phyloP scores from a whole-genome alignment of 371 early-diverging fungal species.

The Haplosporangium sp. region DNA sequence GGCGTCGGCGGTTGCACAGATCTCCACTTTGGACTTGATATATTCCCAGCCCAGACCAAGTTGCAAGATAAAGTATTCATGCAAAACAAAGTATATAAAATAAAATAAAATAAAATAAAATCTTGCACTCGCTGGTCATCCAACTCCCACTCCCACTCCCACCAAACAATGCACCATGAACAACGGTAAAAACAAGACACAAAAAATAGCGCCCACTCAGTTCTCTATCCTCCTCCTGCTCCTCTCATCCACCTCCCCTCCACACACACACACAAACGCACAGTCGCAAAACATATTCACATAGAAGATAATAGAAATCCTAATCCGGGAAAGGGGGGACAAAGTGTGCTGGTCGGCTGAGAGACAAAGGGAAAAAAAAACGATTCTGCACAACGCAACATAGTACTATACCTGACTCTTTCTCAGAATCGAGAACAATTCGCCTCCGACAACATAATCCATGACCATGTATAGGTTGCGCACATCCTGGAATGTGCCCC shows the following conservation, averaged over 20 bases:
- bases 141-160: no score
- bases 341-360: conserved; percentile 14
- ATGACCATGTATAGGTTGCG: conserved; percentile 89
- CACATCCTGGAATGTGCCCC: conserved; percentile 91
- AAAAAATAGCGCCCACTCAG: neutral
- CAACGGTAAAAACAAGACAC: neutral
- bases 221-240: neutral
- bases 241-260: neutral
- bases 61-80: conserved; percentile 22
- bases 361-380: conserved; percentile 12
- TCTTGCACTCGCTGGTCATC: no score
- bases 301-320: neutral
- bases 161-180: neutral
- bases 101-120: no score
- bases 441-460: conserved; percentile 97
- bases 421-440: conserved; percentile 87
- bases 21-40: no score
- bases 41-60: conserved; percentile 8
- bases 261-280: neutral
- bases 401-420: conserved; percentile 67
- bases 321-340: conserved; percentile 1
- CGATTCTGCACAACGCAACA: conserved; percentile 87
- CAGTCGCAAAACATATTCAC: no score
- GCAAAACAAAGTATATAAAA: conserved; percentile 25
- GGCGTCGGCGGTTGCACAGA: conserved; percentile 7